Base-by-base conservation (phyloP, 352 stramenopile genomes). In the Globisporangium recalcitrans region DNA sequence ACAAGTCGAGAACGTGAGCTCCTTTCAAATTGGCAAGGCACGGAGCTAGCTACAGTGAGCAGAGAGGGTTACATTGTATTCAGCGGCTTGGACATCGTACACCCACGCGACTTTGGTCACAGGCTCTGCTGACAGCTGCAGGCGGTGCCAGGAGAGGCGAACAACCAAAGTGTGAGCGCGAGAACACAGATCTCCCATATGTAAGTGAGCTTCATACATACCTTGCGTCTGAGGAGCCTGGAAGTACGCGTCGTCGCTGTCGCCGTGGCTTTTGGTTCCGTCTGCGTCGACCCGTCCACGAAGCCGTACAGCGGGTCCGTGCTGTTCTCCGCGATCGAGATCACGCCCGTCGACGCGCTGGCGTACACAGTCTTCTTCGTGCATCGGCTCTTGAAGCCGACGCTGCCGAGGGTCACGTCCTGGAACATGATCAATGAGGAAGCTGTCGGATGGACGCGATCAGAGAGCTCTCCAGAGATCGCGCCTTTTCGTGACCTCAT, bases 61-160 rank as follows among this genome's bases (percentile, higher is more conserved):
- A 54, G 6, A 11, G 13, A 40, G 3, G 14, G 51, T 48, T 68
- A 88, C 78, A 55, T 91, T 90, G 70, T 93, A 91, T 24, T 93
- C 78, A 11, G 71, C 70, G n/a, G 68, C 73, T 60, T 79, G 77
- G 32, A 85, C 70, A 51, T 93, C 82, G 52, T 88, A 93, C 32
- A 96, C 79, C 73, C 83, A 96, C 7, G 79, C 70, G 31, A 96
- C 78, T 60, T 90, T 86, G 24, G 86, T 88, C 14, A 97, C 80
- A 1, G 87, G 87, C 62, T 97, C 59, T 53, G 36, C 57, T 62
- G 13, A 31, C 9, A 34, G 21, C 42, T 44, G 21, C 24, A 16
- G 4, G 38, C 16, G n/a, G n/a, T n/a, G 1, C 38, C 14, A 44
- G 22, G 16, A 46, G 38, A n/a, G 21, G 8, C 19, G 22, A 27